Evolutionary conservation across 805 yeast genomes (phyloP), one percentile per base, ranked within the genome.

Genomic region (Saccharomyces eubayanus): DNA sequence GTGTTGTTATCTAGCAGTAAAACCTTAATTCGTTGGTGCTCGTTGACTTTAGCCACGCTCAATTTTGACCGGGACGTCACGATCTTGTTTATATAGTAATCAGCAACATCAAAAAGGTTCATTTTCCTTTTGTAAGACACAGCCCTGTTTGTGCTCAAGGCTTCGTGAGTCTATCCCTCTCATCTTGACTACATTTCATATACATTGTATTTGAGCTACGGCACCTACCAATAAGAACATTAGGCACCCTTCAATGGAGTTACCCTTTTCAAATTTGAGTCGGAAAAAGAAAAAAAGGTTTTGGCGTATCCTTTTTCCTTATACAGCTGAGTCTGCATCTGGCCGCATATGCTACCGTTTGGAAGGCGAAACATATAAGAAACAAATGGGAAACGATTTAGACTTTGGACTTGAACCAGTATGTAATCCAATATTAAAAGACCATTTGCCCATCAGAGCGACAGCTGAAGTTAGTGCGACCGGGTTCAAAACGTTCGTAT

Each of bases 1-100:
- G 99, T 92, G 58, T 77, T 76, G 50, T 79, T 74, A 65, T 94
- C 99, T 53, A 94, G 77, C 43, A 94, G 74, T 40, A 94, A 74
- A 29, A 91, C 96, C 59, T 82, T 82, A 55, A 91, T 83, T 57
- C 77, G 65, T 27, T 69, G 62, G 5, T 66, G 67, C 8, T 69
- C 69, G 10, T 60, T 50, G 1, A 59, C 60, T 41, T 62, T 57
- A 36, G 48, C 48, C 45, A 28, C 21, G 21, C 43, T 52, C 31
- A 20, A 21, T 36, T 60, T 62, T 6, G 65, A 53, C 16, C 62
- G 58, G 3, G 68, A 61, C 41, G 67, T 63, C 21, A 72, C 69
- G 12, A 81, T 69, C 31, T 76, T 62, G 31, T 72, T 65, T 31
- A 79, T 57, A 53, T 80, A 80, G 29, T 64, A 65, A 50, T 75